Percentiles rank a stretch among this genome's conserved stretches.
phyloP scores from a whole-genome alignment of 2,329 filamentous ascomycete species.

The Lachnellula subtilissima region DNA sequence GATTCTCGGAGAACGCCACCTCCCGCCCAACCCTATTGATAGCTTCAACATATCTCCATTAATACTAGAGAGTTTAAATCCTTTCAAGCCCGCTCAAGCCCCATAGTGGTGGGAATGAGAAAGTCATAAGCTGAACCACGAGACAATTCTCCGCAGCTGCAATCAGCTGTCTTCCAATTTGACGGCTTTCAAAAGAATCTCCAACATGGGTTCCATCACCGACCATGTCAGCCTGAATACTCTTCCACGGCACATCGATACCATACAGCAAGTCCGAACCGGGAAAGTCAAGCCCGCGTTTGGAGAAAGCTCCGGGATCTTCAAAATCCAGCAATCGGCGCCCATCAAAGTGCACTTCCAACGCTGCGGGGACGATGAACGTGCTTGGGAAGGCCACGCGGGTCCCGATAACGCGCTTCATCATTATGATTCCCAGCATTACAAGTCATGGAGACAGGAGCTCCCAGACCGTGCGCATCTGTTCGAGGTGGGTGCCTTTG shows the following conservation, averaged over 20 bases:
- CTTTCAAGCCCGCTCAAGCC: too few relatives aligned
- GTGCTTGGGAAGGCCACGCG: constrained; percentile 39
- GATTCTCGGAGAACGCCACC: too few relatives aligned
- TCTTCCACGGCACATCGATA: background rate
- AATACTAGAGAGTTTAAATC: too few relatives aligned
- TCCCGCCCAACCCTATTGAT: too few relatives aligned
- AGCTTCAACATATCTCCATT: too few relatives aligned
- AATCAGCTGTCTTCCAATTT: too few relatives aligned
- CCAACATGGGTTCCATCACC: background rate
- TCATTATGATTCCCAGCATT: constrained; percentile 55
- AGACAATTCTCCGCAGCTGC: too few relatives aligned
- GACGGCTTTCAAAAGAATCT: background rate
- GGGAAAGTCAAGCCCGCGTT: background rate
- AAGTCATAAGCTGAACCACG: too few relatives aligned
- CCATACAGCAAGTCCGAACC: constrained; percentile 1
- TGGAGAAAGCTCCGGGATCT: background rate
- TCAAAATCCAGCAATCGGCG: background rate
- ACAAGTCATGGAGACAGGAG: constrained; percentile 47
- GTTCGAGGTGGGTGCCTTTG: constrained; percentile 55
- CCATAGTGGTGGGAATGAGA: too few relatives aligned
- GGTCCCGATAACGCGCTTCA: constrained; percentile 41
- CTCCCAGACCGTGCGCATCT: constrained; percentile 45
- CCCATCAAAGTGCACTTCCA: constrained; percentile 3
- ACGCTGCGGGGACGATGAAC: constrained; percentile 11
- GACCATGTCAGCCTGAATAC: background rate